phyloP scores from a whole-genome alignment of 2,329 filamentous ascomycete species.

The Penicillium sp. region DNA sequence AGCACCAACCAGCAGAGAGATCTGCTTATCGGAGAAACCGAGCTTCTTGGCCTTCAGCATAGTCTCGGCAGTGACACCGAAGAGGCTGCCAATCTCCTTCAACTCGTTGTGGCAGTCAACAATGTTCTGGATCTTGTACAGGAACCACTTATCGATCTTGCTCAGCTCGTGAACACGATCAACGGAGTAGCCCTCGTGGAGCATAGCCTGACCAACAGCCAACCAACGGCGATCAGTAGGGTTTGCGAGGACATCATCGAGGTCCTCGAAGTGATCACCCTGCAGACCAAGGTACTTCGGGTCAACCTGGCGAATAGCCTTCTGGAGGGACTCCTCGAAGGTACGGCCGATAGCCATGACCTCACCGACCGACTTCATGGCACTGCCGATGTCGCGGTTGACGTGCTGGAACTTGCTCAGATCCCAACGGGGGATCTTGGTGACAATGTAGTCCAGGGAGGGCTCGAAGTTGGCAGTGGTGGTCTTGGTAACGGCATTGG shows the following conservation, averaged over 20 bases:
- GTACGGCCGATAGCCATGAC: constrained; percentile 99
- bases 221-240: constrained; percentile 97
- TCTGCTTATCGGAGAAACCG: constrained; percentile 96
- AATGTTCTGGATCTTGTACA: constrained; percentile 97
- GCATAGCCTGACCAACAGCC: constrained; percentile 95
- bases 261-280: constrained; percentile 89
- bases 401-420: constrained; percentile 98
- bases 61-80: constrained; percentile 84
- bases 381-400: constrained; percentile 93
- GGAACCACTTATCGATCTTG: constrained; percentile 99
- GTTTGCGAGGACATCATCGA: constrained; percentile 87
- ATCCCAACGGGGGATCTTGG: constrained; percentile 98
- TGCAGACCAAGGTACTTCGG: constrained; percentile 91
- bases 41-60: constrained; percentile 93
- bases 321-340: constrained; percentile 98
- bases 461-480: constrained; percentile 99
- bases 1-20: constrained; percentile 80
- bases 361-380: constrained; percentile 99
- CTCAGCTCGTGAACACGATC: constrained; percentile 90
- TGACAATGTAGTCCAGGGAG: constrained; percentile 95
- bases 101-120: constrained; percentile 88
- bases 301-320: constrained; percentile 96
- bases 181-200: constrained; percentile 93
- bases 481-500: constrained; percentile 97
- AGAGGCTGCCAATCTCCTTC: constrained; percentile 78